Base-by-base conservation (phyloP, 1,139 yeast genomes). In the Blastobotrys apis region DNA sequence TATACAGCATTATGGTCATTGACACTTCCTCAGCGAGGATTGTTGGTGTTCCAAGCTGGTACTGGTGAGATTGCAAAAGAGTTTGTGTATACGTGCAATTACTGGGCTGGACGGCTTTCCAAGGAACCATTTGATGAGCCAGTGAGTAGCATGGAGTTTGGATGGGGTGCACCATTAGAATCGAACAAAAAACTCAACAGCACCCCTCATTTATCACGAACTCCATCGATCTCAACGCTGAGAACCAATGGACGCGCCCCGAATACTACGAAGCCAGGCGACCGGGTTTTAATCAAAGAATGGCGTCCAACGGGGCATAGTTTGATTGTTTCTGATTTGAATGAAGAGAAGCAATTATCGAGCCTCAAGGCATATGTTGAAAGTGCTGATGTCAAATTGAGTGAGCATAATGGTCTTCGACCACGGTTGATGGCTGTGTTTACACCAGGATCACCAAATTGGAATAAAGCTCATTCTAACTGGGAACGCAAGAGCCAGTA, bases 31-130 rank as follows among this genome's bases (percentile, higher is more conserved):
- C 61, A 56, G 20, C 65, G 62, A 1, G 53, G 62, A 1, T 56
- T 63, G n/a, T 53, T 66, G 10, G 53, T 60, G 2, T 64, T 67
- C 51, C 56, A 60, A 32, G 71, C 94, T 0, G 86, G 87, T 13
- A 80, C 87, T n/a, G 63, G 68, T 34, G 84, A 80, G 53, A 75
- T 78, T 50, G 94, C 95, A 0, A 68, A 72, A 39, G 86, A 80
- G 58, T 86, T 78, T 60, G 78, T 84, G 30, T 77, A 82, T 55
- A 77, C 92, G 2, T 81, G 94, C 65, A 87, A 87, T 63, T 87
- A 85, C 62, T 87, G 96, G 96, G 87, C 95, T 1, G 84, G 94
- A 2, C 74, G 92, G 54, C 77, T 84, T 30, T 82, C 94, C 6
- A 83, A 88, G 13, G 81, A 84, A 23, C 95, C 95, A 1, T 63